Conservation (phyloP, 352 stramenopile species). For the Globisporangium irregulare region DNA sequence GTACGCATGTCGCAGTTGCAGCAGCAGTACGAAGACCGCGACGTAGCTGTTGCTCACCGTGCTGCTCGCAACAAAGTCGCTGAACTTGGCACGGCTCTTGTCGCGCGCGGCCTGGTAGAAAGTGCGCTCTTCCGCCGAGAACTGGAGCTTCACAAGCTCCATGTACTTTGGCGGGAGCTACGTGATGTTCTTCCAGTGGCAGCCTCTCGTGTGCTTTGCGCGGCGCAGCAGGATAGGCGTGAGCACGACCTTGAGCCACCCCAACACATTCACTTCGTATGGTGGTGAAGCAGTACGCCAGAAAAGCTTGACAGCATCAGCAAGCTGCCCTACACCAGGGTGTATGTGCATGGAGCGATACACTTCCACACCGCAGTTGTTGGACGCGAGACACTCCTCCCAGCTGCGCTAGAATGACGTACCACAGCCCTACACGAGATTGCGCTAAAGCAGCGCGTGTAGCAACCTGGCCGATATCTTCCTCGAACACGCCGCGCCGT, state of each 20-base stretch:
- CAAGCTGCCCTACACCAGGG: slow-evolving; percentile 20
- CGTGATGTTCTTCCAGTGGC: slow-evolving; percentile 57
- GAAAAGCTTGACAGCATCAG: slow-evolving; percentile 22
- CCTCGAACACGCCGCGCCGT: slow-evolving; percentile 23
- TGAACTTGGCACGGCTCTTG: slow-evolving; percentile 86
- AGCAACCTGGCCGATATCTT: background rate
- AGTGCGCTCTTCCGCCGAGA: slow-evolving; percentile 67
- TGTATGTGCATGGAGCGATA: slow-evolving; percentile 16
- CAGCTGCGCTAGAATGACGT: slow-evolving; percentile 12
- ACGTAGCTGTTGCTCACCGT: slow-evolving; percentile 81
- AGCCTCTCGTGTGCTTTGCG: slow-evolving; percentile 78
- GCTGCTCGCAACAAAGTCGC: slow-evolving; percentile 80
- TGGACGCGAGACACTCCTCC: slow-evolving; percentile 10
- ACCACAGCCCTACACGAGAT: slow-evolving; percentile 16
- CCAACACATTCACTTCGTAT: slow-evolving; percentile 49
- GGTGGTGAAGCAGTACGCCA: slow-evolving; percentile 27
- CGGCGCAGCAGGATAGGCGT: slow-evolving; percentile 77
- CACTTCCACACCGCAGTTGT: slow-evolving; percentile 3
- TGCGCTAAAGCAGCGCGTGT: slow-evolving; percentile 23
- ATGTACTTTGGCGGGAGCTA: slow-evolving; percentile 70
- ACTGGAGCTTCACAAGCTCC: slow-evolving; percentile 60
- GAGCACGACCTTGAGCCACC: slow-evolving; percentile 63
- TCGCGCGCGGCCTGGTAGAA: slow-evolving; percentile 88
- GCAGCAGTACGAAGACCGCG: slow-evolving; percentile 84
- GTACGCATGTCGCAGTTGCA: slow-evolving; percentile 87